phyloP scores from a whole-genome alignment of 495 filamentous ascomycete species.

The Schizothecium vesticola region DNA sequence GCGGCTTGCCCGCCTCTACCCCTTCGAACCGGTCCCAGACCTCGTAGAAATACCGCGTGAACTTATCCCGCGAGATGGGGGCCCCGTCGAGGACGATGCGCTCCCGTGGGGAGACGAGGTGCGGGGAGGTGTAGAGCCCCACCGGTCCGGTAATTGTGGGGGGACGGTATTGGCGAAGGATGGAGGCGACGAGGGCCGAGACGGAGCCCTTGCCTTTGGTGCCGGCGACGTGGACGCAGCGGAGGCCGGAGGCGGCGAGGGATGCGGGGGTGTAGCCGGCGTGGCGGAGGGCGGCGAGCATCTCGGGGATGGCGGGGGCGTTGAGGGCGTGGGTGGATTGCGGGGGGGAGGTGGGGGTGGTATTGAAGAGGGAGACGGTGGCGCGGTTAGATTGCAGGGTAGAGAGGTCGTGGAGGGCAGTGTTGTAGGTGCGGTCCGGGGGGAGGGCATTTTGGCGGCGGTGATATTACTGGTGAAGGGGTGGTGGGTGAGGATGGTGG shows the following conservation, averaged over 20 bases:
- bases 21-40: conserved; percentile 53
- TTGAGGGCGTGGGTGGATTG: conserved; percentile 50
- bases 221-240: conserved; percentile 54
- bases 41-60: conserved; percentile 60
- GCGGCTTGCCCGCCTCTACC: conserved; percentile 44
- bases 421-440: conserved; percentile 24
- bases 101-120: conserved; percentile 57
- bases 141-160: conserved; percentile 31
- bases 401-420: conserved; percentile 52
- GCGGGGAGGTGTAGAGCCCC: conserved; percentile 64
- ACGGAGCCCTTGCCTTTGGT: conserved; percentile 60
- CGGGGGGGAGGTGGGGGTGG: neutral
- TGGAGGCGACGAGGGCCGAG: conserved; percentile 40
- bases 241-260: conserved; percentile 26
- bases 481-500: neutral
- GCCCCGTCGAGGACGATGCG: conserved; percentile 56
- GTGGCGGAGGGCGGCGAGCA: conserved; percentile 69
- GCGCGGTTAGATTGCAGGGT: conserved; percentile 71
- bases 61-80: conserved; percentile 46
- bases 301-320: conserved; percentile 74
- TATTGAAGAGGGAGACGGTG: conserved; percentile 35
- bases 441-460: conserved; percentile 9
- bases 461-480: neutral
- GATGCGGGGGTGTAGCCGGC: conserved; percentile 57
- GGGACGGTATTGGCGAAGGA: conserved; percentile 35